Conservation (phyloP, 2,329 filamentous ascomycete species). For the Pestalotiopsis sp. region DNA sequence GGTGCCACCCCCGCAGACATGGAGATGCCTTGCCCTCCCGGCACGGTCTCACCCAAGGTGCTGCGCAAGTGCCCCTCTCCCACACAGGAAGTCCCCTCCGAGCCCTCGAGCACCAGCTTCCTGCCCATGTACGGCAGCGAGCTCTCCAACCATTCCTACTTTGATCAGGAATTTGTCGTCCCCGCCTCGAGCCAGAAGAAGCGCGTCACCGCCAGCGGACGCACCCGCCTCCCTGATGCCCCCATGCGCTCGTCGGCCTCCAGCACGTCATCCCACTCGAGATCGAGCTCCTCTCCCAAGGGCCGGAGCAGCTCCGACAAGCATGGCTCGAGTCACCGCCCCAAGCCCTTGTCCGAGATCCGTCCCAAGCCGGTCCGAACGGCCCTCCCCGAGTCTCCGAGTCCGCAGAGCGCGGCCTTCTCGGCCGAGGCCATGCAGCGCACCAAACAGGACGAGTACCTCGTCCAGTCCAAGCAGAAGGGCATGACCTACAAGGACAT, state of each 20-base stretch:
- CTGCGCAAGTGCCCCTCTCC: conserved; percentile 7
- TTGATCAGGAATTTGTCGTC: neutral
- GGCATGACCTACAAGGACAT: conserved; percentile 71
- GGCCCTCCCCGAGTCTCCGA: neutral
- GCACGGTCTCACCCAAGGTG: conserved; percentile 3
- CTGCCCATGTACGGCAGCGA: neutral
- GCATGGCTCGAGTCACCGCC: neutral
- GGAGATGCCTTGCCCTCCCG: neutral
- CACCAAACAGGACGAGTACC: conserved; percentile 45
- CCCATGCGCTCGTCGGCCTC: neutral
- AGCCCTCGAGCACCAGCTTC: neutral
- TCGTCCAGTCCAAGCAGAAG: conserved; percentile 54
- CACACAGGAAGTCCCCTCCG: neutral
- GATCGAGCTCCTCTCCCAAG: neutral
- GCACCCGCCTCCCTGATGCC: neutral
- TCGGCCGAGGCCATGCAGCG: conserved; percentile 19
- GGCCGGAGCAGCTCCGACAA: neutral
- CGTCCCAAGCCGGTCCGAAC: neutral
- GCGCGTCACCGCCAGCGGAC: neutral
- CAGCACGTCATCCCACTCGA: neutral
- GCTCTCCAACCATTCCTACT: neutral
- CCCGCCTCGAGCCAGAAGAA: neutral
- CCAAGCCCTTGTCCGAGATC: neutral
- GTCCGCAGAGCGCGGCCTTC: neutral
- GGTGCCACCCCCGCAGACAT: neutral